A percentile compares a stretch with the other conserved stretches of the same genome.
Conservation (phyloP, 179 eudicot genomes). For the Beta macrorhiza region DNA sequence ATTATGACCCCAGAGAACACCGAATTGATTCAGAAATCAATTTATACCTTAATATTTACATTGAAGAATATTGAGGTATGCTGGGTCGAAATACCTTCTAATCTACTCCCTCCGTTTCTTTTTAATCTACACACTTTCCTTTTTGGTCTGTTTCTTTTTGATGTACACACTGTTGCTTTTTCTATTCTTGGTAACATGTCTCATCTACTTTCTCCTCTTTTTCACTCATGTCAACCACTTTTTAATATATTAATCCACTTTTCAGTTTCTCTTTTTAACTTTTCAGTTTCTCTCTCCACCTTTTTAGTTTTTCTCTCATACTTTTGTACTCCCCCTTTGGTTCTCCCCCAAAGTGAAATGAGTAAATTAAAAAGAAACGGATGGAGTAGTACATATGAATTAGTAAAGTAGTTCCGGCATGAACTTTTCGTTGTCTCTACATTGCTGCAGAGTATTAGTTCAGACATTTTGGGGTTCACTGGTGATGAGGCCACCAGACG, state of each 20-base stretch:
- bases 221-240: too few species aligned
- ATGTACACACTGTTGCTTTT: too few species aligned
- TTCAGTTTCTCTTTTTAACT: too few species aligned
- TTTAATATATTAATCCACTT: background rate
- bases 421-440: background rate
- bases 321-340: too few species aligned
- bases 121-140: background rate
- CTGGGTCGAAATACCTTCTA: background rate
- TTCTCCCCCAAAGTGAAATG: too few species aligned
- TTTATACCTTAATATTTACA: slow-evolving; percentile 71
- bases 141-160: too few species aligned
- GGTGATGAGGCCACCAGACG: slow-evolving; percentile 82
- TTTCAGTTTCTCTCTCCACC: too few species aligned
- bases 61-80: slow-evolving; percentile 84
- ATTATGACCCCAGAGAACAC: slow-evolving; percentile 88
- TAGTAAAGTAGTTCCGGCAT: background rate
- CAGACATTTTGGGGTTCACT: slow-evolving; percentile 78
- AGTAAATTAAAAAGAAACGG: too few species aligned
- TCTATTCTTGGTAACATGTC: too few species aligned
- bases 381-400: too few species aligned
- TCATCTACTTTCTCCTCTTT: too few species aligned
- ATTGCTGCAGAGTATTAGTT: slow-evolving; percentile 69
- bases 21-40: slow-evolving; percentile 81
- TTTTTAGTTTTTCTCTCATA: too few species aligned
- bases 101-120: background rate